Conservation (phyloP, 768 basidiomycete species). For the Lactifluus rugatus region DNA sequence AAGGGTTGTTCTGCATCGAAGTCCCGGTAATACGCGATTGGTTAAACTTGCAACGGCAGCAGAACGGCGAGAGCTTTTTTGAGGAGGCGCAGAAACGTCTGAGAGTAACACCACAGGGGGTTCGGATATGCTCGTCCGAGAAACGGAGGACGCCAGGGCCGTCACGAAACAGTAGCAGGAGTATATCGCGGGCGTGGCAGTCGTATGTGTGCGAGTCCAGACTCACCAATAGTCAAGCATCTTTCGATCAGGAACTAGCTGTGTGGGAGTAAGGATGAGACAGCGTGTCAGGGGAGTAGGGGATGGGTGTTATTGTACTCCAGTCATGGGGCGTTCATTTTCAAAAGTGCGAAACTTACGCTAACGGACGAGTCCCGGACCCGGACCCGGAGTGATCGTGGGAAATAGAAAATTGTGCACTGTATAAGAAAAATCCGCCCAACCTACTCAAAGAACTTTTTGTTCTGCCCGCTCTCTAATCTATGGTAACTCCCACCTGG, state of each 20-base stretch:
- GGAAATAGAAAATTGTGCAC: neutral
- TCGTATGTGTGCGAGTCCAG: neutral
- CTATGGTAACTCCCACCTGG: constrained; percentile 22
- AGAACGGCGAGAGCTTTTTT: neutral
- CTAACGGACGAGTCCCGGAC: too few relatives aligned
- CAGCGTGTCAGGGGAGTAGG: neutral
- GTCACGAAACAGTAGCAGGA: neutral
- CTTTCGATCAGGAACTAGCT: neutral
- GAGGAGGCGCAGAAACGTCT: neutral
- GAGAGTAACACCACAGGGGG: neutral
- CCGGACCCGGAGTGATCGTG: neutral
- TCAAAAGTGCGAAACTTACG: too few relatives aligned
- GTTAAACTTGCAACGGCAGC: neutral
- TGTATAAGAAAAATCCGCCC: neutral
- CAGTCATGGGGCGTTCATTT: neutral
- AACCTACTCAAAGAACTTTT: neutral
- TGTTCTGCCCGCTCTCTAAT: constrained; percentile 4
- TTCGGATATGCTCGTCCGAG: neutral
- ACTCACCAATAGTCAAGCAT: neutral
- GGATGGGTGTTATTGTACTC: neutral
- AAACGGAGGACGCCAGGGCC: neutral
- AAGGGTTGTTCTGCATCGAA: neutral
- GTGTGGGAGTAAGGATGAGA: neutral
- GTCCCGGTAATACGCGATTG: neutral
- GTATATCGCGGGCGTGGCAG: too few relatives aligned